Base-by-base conservation (phyloP, 208 protist genomes). In the Porcisia hertigi region DNA sequence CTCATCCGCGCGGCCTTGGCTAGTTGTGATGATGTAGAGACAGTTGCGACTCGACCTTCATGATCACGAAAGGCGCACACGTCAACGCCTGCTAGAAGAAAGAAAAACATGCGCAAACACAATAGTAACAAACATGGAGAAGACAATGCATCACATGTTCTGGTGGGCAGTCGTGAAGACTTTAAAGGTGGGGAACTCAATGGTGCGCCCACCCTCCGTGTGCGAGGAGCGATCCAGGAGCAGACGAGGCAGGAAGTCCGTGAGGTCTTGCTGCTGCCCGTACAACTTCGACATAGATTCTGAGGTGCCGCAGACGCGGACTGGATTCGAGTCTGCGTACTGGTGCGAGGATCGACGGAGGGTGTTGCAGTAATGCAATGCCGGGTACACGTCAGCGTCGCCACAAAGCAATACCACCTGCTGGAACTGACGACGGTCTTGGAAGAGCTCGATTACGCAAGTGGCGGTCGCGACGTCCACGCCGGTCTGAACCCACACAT, bases 361-460 rank as follows among this genome's bases (percentile, higher is more conserved):
- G 59, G 52, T 69, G 82, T 95, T 92, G 82, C 93, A 97, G 85
- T 92, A 93, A 71, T 92, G 81, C 73, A 95, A 85, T 8, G 89
- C 86, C 14, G 90, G 90, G 72, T 95, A 88, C 39, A 95, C 74
- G 75, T 95, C 91, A 0, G 85, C 83, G 74, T 97, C 93, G 34
- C 91, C 93, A 79, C 88, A 89, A n/a, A 97, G 81, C 23, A 97
- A 79, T 30, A 95, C 91, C 45, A 97, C 86, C 73, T 97, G 93
- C 53, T 91, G 74, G 77, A 89, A 95, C 76, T 90, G 86, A 0
- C 79, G 79, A 18, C 74, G 81, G 73, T 94, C 85, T 34, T 89
- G 71, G 69, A 90, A 97, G 57, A 82, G 85, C 67, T 95, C 88
- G 52, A 97, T 89, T n/a, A 97, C 36, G 69, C 85, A 87, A 14